Evolutionary conservation across 805 yeast genomes (phyloP), one percentile per base, ranked within the genome.

Genomic region (Nakazawaea molendinolei): DNA sequence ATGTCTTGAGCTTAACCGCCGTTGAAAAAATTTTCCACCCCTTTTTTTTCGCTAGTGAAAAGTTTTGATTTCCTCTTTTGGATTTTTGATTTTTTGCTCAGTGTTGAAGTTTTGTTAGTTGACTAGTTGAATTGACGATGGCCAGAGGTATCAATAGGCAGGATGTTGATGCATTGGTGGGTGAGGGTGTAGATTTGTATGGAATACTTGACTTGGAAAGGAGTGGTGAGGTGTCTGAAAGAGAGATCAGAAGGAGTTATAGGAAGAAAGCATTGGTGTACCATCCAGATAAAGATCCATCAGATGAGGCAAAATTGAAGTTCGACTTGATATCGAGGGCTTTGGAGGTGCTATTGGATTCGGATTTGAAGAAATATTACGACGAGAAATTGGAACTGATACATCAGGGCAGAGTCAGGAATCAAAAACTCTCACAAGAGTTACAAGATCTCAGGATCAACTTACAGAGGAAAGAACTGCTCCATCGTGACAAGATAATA

Each of bases 241-340:
- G 39, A 5, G 43, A 41, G 7, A 43, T 60, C 13, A 44, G 55
- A 20, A 51, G 48, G 22, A 56, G 58, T 2, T 60, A 55, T 33
- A 44, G 62, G 20, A 43, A 42, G 24, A 46, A 48, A 28, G 65
- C 63, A 2, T 40, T 60, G 21, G 21, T 45, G 13, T 40, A 47
- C 2, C 65, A 60, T 35, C 65, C 65, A 2, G 65, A 60, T 44
- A 60, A 58, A 45, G 58, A 59, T 36, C 48, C 50, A 15, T 28
- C 52, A 4, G 28, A 31, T 4, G 43, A 49, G 27, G 56, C 63
- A 7, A 49, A 45, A 28, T 52, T 45, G 24, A 27, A 44, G 30
- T 59, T 59, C 23, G 43, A 56, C 21, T 52, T 48, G 42, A 43
- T 57, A 3, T 34, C 45, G n/a, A 44, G 50, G 8, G 55, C 60